Evolutionary conservation across 1,284 basidiomycete genomes (phyloP), one percentile per base, ranked within the genome.

Genomic region (Austroboletus niveus): DNA sequence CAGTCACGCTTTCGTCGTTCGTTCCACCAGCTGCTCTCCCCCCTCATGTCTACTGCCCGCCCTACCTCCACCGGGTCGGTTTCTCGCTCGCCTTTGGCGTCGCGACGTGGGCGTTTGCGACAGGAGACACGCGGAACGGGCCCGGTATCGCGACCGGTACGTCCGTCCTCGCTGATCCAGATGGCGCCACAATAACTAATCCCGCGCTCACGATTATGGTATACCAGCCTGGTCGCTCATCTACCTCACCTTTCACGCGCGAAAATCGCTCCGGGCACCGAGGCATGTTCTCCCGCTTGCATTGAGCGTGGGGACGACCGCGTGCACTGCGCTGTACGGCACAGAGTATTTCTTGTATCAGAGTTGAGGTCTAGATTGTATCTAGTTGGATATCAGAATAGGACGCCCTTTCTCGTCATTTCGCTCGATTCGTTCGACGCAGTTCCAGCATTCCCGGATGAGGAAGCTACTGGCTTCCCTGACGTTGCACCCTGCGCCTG

Each of bases 41-140:
- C 20, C 47, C 60, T 46, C 47, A 49, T 9, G 45, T 50, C 0
- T 70, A 69, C 49, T 64, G 70, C n/a, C 76, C 75, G 0, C 75
- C 73, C 1, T 71, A 75, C 53, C 64, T 75, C 27, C 64, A 72
- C 9, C 69, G 76, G 3, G 58, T 73, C 6, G 76, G 75, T 1
- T 78, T 79, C 54, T 69, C 74, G 15, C 60, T 72, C 8, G 69
- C 75, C n/a, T 77, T 79, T 47, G 69, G 68, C 1, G 74, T 76
- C 1, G 70, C 75, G 2, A 76, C 74, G 1, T 78, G 76, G 57
- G 70, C 75, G 1, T 58, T 77, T 32, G 55, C 64, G 2, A 43
- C 67, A 4, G 77, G 76, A 2, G 76, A 79, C 45, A 57, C 56
- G 17, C 62, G 69, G 14, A 79, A 79, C 44, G 77, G 77, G 1